These are phyloP conservation scores for Suillus weaverae DNA, from an alignment of 768 basidiomycete genomes.

Conservation along the genomic window DNA sequence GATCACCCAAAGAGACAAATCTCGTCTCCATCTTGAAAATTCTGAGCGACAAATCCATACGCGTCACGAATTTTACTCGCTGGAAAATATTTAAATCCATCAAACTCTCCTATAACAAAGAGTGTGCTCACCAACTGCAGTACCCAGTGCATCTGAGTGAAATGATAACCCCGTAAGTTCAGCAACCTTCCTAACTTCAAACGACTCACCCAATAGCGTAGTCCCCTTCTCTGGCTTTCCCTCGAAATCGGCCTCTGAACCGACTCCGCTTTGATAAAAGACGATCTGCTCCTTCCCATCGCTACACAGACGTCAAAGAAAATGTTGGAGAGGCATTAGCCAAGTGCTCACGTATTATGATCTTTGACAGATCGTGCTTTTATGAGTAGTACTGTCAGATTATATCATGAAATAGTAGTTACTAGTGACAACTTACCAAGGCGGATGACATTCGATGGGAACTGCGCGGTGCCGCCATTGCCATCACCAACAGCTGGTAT, in stretches of 20 bases:
- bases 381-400: background rate
- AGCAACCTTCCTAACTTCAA: background rate
- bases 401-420: background rate
- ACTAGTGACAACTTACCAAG: constrained; percentile 9
- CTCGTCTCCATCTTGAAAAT: constrained; percentile 17
- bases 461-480: background rate
- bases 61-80: constrained; percentile 28
- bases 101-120: background rate
- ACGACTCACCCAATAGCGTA: constrained; percentile 1
- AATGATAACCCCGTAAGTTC: background rate
- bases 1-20: constrained; percentile 18
- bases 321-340: background rate
- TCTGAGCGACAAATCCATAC: constrained; percentile 27
- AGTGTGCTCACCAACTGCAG: constrained; percentile 5
- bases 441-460: constrained; percentile 10
- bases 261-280: constrained; percentile 27
- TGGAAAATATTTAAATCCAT: background rate
- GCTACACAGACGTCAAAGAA: background rate
- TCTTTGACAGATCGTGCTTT: constrained; percentile 8
- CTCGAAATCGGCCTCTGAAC: constrained; percentile 19
- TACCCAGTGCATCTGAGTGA: constrained; percentile 11
- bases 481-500: background rate
- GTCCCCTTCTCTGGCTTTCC: constrained; percentile 14
- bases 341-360: background rate
- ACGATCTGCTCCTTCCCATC: constrained; percentile 16